Conservation (phyloP, 805 yeast genomes). For the Priceomyces carsonii region DNA sequence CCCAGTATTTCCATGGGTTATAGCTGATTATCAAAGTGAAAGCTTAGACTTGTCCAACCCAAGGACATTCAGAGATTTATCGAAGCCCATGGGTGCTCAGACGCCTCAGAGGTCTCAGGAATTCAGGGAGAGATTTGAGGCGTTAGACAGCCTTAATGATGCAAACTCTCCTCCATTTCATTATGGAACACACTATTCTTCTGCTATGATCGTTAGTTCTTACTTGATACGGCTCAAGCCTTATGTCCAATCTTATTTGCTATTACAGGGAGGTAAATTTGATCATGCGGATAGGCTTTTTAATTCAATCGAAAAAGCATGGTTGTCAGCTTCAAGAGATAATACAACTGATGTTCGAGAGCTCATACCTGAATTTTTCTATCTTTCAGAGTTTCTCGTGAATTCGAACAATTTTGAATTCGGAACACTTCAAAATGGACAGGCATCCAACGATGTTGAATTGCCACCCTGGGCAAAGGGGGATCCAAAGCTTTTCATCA, state of each 20-base stretch:
- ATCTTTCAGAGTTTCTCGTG: conserved; percentile 72
- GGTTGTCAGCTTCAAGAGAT: conserved; percentile 78
- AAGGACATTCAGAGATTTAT: conserved; percentile 65
- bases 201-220: conserved; percentile 90
- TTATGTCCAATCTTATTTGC: conserved; percentile 72
- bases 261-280: conserved; percentile 84
- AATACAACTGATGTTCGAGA: conserved; percentile 88
- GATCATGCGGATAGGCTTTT: conserved; percentile 87
- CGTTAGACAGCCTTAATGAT: conserved; percentile 62
- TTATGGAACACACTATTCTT: conserved; percentile 91
- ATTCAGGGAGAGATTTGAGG: conserved; percentile 72
- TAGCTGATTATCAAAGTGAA: conserved; percentile 77
- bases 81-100: conserved; percentile 94
- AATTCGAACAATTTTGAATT: conserved; percentile 69
- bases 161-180: conserved; percentile 73
- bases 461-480: conserved; percentile 84
- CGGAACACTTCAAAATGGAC: conserved; percentile 67
- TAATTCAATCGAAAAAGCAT: conserved; percentile 70
- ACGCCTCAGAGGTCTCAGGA: conserved; percentile 55
- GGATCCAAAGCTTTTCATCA: conserved; percentile 72
- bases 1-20: conserved; percentile 91
- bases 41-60: conserved; percentile 66
- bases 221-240: conserved; percentile 78
- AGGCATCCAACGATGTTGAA: conserved; percentile 59
- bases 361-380: conserved; percentile 82